phyloP scores from a whole-genome alignment of 2,329 filamentous ascomycete genomes.

The Fusarium nodosum region DNA sequence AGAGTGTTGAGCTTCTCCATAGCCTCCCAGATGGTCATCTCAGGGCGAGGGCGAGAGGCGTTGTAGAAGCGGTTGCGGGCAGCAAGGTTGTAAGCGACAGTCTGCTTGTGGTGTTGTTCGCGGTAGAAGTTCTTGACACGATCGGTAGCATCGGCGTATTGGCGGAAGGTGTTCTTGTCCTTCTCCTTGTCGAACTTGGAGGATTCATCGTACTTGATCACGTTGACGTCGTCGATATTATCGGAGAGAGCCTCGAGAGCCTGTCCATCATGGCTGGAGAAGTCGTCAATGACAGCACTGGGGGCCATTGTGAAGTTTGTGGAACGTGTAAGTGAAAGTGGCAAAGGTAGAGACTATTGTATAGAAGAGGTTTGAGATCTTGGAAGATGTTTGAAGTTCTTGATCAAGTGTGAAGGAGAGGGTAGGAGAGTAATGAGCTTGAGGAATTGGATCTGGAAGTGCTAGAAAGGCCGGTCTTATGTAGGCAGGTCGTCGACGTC shows the following conservation, averaged over 20 bases:
- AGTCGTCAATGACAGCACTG: conserved; percentile 45
- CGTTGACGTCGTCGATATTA: conserved; percentile 65
- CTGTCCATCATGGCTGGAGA: conserved; percentile 43
- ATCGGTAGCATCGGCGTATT: conserved; percentile 86
- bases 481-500: conserved; percentile 33
- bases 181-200: conserved; percentile 81
- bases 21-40: conserved; percentile 91
- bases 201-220: conserved; percentile 63
- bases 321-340: conserved; percentile 33
- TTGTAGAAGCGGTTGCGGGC: conserved; percentile 73
- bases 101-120: conserved; percentile 79
- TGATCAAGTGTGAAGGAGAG: background rate
- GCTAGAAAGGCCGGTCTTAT: conserved; percentile 30
- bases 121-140: conserved; percentile 89
- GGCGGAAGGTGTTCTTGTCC: conserved; percentile 83
- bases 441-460: conserved; percentile 6
- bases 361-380: background rate
- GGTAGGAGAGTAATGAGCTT: conserved; percentile 34
- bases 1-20: conserved; percentile 94
- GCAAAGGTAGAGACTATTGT: background rate
- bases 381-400: conserved; percentile 5
- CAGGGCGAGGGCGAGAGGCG: conserved; percentile 70
- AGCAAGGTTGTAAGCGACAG: conserved; percentile 85
- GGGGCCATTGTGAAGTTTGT: conserved; percentile 47
- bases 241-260: conserved; percentile 65